These are phyloP conservation scores for Phyllosticta citriasiana DNA, from an alignment of 2,329 filamentous ascomycete species.

Conservation along the genomic window DNA sequence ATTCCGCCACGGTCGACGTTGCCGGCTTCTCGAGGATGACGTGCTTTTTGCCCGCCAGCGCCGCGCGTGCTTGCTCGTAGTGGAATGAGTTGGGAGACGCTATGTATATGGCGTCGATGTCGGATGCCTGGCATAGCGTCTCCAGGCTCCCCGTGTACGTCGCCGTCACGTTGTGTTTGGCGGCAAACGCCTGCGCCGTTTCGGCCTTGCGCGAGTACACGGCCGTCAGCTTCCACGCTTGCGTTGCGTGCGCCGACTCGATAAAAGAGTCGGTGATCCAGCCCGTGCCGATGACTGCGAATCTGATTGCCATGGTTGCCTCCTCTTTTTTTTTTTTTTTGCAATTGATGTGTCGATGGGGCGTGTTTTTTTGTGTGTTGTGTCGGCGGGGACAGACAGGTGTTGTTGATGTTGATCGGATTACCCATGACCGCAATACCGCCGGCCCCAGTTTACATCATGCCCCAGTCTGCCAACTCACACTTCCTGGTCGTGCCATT, in stretches of 20 bases:
- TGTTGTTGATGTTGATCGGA: not conserved
- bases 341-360: not conserved
- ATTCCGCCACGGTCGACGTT: slow-evolving; percentile 32
- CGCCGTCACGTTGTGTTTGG: slow-evolving; percentile 27
- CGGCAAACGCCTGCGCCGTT: slow-evolving; percentile 33
- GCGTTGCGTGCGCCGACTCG: slow-evolving; percentile 32
- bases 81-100: slow-evolving; percentile 40
- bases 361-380: not conserved
- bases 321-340: not conserved
- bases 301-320: slow-evolving; percentile 24
- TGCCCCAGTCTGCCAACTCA: not conserved
- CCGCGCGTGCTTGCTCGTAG: slow-evolving; percentile 34
- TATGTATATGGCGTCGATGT: slow-evolving; percentile 37
- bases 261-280: slow-evolving; percentile 43
- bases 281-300: slow-evolving; percentile 38
- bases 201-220: slow-evolving; percentile 38
- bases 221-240: slow-evolving; percentile 34
- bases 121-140: slow-evolving; percentile 27
- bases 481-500: not conserved
- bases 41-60: slow-evolving; percentile 36
- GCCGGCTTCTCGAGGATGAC: slow-evolving; percentile 43
- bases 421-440: not conserved
- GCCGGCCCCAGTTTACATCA: slow-evolving; percentile 3
- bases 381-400: not conserved
- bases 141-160: slow-evolving; percentile 33